Evolutionary conservation across 73 alveolate species (phyloP).

Genomic region (Chromera velia): DNA sequence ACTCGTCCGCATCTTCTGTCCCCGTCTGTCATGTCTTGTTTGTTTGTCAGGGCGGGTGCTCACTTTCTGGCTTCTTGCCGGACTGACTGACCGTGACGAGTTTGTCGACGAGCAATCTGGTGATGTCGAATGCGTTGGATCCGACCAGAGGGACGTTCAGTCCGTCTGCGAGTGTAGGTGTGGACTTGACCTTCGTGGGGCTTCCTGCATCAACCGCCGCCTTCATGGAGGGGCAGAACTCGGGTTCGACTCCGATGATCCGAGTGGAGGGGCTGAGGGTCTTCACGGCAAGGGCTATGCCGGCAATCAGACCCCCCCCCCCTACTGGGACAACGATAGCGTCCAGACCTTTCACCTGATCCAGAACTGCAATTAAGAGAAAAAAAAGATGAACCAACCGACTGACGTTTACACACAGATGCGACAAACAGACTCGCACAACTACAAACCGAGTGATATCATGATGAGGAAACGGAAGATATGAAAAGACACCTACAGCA

Average conservation of each 20-base stretch:
- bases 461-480: too few species aligned
- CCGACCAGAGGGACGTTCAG: conserved; percentile 34
- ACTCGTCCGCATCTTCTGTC: too few species aligned
- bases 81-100: conserved; percentile 33
- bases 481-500: too few species aligned
- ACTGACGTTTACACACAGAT: too few species aligned
- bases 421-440: too few species aligned
- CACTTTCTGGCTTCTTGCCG: too few species aligned
- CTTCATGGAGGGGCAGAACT: conserved; percentile 10
- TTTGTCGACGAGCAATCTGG: conserved; percentile 26
- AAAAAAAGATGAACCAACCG: too few species aligned
- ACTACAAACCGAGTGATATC: too few species aligned
- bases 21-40: too few species aligned
- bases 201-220: conserved; percentile 15
- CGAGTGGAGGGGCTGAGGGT: conserved; percentile 10
- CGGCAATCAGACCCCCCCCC: conserved; percentile 44
- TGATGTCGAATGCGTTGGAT: conserved; percentile 3
- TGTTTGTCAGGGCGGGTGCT: too few species aligned
- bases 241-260: conserved; percentile 34
- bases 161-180: conserved; percentile 52
- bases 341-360: conserved; percentile 20
- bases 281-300: conserved; percentile 30
- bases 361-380: too few species aligned
- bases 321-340: conserved; percentile 43
- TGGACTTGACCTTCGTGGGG: neutral